These are phyloP conservation scores for Ramularia collo-cygni DNA, from an alignment of 2,329 filamentous ascomycete genomes.

Conservation along the genomic window DNA sequence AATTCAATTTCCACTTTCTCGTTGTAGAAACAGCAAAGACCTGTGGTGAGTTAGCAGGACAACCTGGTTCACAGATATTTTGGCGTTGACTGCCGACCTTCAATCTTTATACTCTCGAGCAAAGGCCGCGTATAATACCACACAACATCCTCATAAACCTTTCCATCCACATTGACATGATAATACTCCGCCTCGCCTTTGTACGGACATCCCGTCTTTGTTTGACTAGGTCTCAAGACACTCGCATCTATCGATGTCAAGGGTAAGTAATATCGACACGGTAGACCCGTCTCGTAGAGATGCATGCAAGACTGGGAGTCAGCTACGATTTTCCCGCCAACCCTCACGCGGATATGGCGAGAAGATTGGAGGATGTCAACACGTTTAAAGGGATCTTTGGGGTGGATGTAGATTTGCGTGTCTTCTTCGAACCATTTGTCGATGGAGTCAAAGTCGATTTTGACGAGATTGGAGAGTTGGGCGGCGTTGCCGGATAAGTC, in stretches of 20 bases:
- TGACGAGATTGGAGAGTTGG: conserved; percentile 18
- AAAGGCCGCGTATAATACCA: conserved; percentile 59
- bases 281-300: conserved; percentile 55
- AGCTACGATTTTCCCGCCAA: conserved; percentile 44
- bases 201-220: conserved; percentile 57
- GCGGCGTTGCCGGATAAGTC: conserved; percentile 12
- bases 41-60: conserved; percentile 5
- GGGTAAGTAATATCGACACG: conserved; percentile 54
- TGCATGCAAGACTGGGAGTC: conserved; percentile 43
- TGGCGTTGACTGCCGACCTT: conserved; percentile 34
- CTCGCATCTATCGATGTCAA: conserved; percentile 43
- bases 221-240: conserved; percentile 45
- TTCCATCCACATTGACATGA: conserved; percentile 39
- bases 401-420: conserved; percentile 52
- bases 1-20: conserved; percentile 60
- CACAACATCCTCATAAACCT: conserved; percentile 45
- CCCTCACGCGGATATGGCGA: conserved; percentile 46
- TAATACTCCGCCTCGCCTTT: conserved; percentile 62
- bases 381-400: conserved; percentile 61
- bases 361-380: conserved; percentile 54
- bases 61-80: too few relatives aligned
- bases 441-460: conserved; percentile 22
- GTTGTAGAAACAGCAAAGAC: conserved; percentile 54
- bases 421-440: conserved; percentile 55
- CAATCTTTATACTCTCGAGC: conserved; percentile 49